Conservation (phyloP, 352 stramenopile species). For the Phytophthora parvispora region DNA sequence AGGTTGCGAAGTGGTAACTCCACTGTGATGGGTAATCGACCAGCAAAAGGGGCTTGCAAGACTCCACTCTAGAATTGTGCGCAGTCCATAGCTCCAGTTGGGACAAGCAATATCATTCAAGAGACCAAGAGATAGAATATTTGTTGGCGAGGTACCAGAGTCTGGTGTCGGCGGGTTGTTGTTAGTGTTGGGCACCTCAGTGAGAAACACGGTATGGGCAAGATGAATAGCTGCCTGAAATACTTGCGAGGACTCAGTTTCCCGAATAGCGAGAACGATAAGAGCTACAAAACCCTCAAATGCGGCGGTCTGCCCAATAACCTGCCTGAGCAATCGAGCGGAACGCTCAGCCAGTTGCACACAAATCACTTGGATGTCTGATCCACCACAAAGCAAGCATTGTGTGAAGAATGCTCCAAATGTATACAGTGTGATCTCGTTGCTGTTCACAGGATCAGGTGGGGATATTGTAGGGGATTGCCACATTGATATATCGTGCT, state of each 20-base stretch:
- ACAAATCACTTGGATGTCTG: constrained; percentile 32
- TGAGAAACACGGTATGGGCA: constrained; percentile 47
- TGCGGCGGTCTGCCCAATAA: constrained; percentile 22
- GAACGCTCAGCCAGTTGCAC: constrained; percentile 49
- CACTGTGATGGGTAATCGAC: constrained; percentile 13
- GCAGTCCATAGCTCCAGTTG: constrained; percentile 37
- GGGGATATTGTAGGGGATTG: constrained; percentile 28
- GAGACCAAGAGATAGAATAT: constrained; percentile 6
- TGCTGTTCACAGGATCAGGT: constrained; percentile 34
- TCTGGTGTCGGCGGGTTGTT: neutral
- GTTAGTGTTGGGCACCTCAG: neutral
- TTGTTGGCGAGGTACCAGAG: neutral
- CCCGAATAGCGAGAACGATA: constrained; percentile 37
- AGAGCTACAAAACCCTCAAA: constrained; percentile 61
- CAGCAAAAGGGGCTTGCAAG: constrained; percentile 47
- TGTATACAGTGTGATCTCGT: constrained; percentile 44
- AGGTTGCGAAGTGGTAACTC: neutral
- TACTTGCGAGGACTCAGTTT: constrained; percentile 26
- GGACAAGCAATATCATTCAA: constrained; percentile 24
- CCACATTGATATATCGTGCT: constrained; percentile 14
- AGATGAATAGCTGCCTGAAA: constrained; percentile 57
- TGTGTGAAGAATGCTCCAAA: constrained; percentile 68
- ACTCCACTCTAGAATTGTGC: constrained; percentile 34
- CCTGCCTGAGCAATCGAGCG: constrained; percentile 23
- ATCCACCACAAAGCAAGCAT: constrained; percentile 37